Evolutionary conservation across 176 grass and related monocot species (phyloP), one percentile per base, ranked within the genome.

Genomic region (Saccharum officinarum): DNA sequence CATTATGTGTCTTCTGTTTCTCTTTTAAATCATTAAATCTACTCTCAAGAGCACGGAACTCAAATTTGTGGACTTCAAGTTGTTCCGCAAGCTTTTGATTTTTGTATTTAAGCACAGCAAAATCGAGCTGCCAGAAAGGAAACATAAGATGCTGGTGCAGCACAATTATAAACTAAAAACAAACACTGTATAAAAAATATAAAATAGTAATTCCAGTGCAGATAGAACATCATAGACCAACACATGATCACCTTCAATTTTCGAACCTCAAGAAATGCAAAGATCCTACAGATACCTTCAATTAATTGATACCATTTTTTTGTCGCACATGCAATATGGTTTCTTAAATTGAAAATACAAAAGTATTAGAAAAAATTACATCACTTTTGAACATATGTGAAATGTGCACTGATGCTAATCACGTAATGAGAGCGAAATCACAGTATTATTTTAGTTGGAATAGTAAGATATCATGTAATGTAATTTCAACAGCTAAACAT

Each of bases 51-150:
- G 82, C 79, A 91, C 69, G 39, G 68, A 90, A 91, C 75, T 96
- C 88, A 47, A 92, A 87, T 69, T 91, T 99, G 63, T 92, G 87
- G 71, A 95, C 94, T 92, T 99, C 94, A 79, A 97, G 59, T 86
- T 99, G 92, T 79, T 96, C 94, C 67, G 42, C 50, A 87, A 97
- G 92, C 54, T 99, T 99, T 89, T 94, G 83, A 69, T 99, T 99
- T 92, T 87, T 97, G 82, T 92, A 99, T 87, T 93, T 88, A 38
- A 97, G 84, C 82, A 98, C 90, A 92, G 86, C 73, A 83, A 92
- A 89, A 91, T 91, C 91, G 78, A 95, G 90, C 90, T 97, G 88
- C 63, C 39, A 92, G 46, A 61, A 17, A 83, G 12, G 8, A 80
- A 68, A 63, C 40, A 61, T 76, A 77, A 80, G 49, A 78, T 78